Evolutionary conservation across 495 filamentous ascomycete species (phyloP), one percentile per base, ranked within the genome.

Genomic region (Clohesyomyces aquaticus): DNA sequence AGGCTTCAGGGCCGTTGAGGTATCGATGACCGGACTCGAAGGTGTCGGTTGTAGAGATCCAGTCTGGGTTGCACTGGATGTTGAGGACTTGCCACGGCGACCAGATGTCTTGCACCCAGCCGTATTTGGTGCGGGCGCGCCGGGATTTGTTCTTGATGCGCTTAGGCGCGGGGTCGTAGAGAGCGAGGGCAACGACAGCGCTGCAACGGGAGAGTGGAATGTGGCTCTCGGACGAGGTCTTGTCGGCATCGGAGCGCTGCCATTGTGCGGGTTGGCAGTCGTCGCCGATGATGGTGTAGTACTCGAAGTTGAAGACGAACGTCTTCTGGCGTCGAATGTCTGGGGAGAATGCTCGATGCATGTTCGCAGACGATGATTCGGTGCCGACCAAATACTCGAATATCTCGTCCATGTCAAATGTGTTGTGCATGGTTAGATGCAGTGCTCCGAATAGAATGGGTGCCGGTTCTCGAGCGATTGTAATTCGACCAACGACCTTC

Each of bases 251-350:
- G 2, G 76, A 59, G 1, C 63, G 53, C 54, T 84, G 82, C 82
- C 82, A 85, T n/a, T 78, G 69, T 69, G 79, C 78, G 0, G 82
- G 82, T 26, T 76, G 41, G 22, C 77, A 74, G 32, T 74, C 76
- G 11, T 76, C 68, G 12, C 74, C 78, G 10, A 83, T 70, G 12
- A 83, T 74, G 23, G 82, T 82, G 65, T 79, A 82, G 52, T 82
- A 84, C 59, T 84, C 82, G 66, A 85, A 83, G 53, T 75, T 78
- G 66, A 84, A 83, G 25, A 83, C 74, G 63, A 85, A 82, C 18
- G 73, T 77, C 16, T 78, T 72, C 65, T 78, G 79, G 9, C 74
- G 72, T 27, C 74, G 62, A 1, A 59, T 35, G 26, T 77, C 72
- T 0, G 67, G 27, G 12, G 74, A 72, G 29, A 77, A 83, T 1